phyloP scores from a whole-genome alignment of 1,139 yeast species.

The Lodderomyces pseudojiufengensis region DNA sequence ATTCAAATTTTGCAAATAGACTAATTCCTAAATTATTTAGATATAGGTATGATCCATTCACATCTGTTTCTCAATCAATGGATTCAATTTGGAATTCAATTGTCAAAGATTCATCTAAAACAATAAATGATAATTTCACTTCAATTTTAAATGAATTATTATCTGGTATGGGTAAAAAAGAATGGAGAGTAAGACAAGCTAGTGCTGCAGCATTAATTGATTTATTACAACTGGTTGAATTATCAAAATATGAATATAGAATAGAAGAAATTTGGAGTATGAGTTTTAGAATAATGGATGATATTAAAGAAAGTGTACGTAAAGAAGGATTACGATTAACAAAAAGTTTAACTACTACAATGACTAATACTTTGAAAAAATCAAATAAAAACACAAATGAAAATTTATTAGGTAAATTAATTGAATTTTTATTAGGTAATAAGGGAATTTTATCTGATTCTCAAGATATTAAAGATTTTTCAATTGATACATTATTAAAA shows the following conservation, averaged over 20 bases:
- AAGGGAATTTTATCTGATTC: constrained; percentile 83
- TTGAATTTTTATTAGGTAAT: constrained; percentile 78
- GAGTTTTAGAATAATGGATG: constrained; percentile 90
- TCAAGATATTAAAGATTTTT: constrained; percentile 75
- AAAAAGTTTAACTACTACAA: constrained; percentile 58
- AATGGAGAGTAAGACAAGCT: constrained; percentile 94
- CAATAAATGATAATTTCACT: constrained; percentile 52
- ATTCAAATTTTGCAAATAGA: constrained; percentile 51
- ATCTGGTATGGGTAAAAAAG: constrained; percentile 70
- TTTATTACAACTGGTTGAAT: constrained; percentile 57
- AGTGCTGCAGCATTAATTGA: constrained; percentile 74
- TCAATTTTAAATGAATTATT: constrained; percentile 64
- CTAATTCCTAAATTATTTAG: constrained; percentile 81
- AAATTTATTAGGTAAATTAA: constrained; percentile 43
- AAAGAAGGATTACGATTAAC: constrained; percentile 73
- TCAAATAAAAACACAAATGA: constrained; percentile 7
- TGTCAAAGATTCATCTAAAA: constrained; percentile 55
- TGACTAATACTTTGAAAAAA: constrained; percentile 51
- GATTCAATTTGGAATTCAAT: constrained; percentile 81
- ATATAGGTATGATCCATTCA: constrained; percentile 80
- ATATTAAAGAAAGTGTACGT: constrained; percentile 90
- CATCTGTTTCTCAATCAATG: constrained; percentile 78
- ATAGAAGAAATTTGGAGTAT: constrained; percentile 78
- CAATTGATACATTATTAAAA: constrained; percentile 69
- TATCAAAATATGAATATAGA: constrained; percentile 48